Conservation (phyloP, 805 yeast genomes). For the Kuraishia capsulata region DNA sequence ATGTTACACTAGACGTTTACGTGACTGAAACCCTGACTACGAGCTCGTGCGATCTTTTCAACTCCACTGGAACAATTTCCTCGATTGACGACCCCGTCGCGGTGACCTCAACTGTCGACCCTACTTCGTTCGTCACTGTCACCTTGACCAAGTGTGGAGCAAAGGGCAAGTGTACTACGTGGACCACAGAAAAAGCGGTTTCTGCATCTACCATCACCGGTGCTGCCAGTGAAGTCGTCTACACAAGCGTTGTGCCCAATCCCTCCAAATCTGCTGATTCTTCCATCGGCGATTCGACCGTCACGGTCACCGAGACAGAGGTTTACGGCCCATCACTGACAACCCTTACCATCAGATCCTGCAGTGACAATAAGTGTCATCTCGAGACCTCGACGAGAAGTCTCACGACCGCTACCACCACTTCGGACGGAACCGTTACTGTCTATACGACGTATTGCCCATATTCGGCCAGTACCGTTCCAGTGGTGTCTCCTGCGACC, state of each 20-base stretch:
- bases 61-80: conserved; percentile 9
- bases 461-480: conserved; percentile 5
- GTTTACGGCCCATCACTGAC: conserved; percentile 3
- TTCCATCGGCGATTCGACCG: neutral
- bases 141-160: conserved; percentile 3
- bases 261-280: neutral
- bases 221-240: conserved; percentile 1
- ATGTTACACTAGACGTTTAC: conserved; percentile 10
- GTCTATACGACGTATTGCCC: conserved; percentile 15
- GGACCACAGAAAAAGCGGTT: neutral
- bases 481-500: conserved; percentile 9
- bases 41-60: conserved; percentile 4
- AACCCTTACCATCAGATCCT: conserved; percentile 9
- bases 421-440: conserved; percentile 9
- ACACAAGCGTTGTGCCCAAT: conserved; percentile 3
- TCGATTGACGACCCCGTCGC: conserved; percentile 3
- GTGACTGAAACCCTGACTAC: conserved; percentile 5
- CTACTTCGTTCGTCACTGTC: conserved; percentile 5
- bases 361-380: conserved; percentile 13
- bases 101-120: conserved; percentile 4
- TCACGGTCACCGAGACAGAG: neutral
- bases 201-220: conserved; percentile 2
- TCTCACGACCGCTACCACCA: conserved; percentile 8
- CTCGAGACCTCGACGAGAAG: conserved; percentile 5
- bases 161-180: conserved; percentile 1